Evolutionary conservation across 192 early-diverging fungal genomes (phyloP).

Genomic region (Lobosporangium transversale): DNA sequence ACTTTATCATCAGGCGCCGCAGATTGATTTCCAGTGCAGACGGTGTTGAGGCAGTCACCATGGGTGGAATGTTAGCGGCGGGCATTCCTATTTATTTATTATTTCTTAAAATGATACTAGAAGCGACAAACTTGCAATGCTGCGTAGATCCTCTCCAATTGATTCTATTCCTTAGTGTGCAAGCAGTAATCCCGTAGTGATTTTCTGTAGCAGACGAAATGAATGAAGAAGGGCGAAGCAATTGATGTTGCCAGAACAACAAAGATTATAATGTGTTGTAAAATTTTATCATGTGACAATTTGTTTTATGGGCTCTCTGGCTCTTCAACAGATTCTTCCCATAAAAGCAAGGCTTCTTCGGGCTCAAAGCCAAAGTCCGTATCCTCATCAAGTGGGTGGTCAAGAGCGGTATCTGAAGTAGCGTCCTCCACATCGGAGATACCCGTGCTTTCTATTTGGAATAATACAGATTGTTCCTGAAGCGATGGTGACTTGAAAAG

Average conservation of each 20-base stretch:
- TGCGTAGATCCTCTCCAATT: too few relatives aligned
- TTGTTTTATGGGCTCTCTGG: too few relatives aligned
- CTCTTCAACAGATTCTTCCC: neutral
- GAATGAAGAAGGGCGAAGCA: too few relatives aligned
- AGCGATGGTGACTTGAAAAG: slow-evolving; percentile 44
- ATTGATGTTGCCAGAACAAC: too few relatives aligned
- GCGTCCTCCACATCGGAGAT: slow-evolving; percentile 12
- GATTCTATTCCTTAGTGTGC: too few relatives aligned
- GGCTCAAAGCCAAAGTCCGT: neutral
- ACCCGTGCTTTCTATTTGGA: slow-evolving; percentile 8
- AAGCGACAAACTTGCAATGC: neutral
- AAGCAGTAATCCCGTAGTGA: too few relatives aligned
- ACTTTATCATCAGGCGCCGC: slow-evolving; percentile 37
- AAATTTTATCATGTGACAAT: too few relatives aligned
- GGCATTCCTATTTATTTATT: slow-evolving; percentile 11
- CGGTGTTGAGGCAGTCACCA: slow-evolving; percentile 13
- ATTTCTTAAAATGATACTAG: neutral
- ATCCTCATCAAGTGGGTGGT: neutral
- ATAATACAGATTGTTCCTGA: slow-evolving; percentile 16
- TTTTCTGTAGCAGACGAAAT: too few relatives aligned
- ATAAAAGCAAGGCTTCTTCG: neutral
- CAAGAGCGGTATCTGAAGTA: neutral
- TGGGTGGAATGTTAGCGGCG: slow-evolving; percentile 21
- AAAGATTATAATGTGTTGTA: too few relatives aligned
- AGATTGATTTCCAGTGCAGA: slow-evolving; percentile 38